Conservation (phyloP, 192 early-diverging fungal genomes). For the Coemansia sp. region DNA sequence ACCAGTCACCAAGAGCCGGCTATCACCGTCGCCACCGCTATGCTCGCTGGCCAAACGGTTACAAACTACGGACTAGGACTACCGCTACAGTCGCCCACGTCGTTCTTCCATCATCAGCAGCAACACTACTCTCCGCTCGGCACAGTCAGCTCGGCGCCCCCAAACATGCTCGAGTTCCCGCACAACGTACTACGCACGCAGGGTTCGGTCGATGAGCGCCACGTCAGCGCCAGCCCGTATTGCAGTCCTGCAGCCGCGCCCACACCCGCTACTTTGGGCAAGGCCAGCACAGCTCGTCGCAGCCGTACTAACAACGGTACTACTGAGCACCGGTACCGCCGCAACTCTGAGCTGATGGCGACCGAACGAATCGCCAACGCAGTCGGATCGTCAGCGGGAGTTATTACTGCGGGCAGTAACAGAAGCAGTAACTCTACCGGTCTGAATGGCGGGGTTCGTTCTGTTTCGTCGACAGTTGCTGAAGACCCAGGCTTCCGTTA, state of each 20-base stretch:
- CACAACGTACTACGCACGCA: slow-evolving; percentile 21
- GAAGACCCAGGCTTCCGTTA: slow-evolving; percentile 28
- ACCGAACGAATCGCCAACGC: slow-evolving; percentile 15
- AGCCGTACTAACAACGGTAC: slow-evolving; percentile 42
- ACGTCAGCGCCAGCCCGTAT: not conserved
- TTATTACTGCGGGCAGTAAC: slow-evolving; percentile 4
- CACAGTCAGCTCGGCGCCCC: slow-evolving; percentile 38
- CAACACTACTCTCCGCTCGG: slow-evolving; percentile 3
- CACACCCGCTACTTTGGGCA: not conserved
- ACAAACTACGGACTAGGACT: slow-evolving; percentile 4
- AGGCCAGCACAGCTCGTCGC: not conserved
- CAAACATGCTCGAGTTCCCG: slow-evolving; percentile 48
- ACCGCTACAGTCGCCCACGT: slow-evolving; percentile 6
- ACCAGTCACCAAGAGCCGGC: not conserved
- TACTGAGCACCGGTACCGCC: slow-evolving; percentile 57
- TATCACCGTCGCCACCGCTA: not conserved
- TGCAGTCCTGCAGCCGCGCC: not conserved
- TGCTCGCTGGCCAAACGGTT: not conserved
- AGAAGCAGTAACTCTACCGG: not conserved
- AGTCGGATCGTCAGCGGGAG: not conserved
- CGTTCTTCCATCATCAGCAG: slow-evolving; percentile 5
- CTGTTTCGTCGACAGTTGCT: slow-evolving; percentile 29
- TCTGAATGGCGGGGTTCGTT: slow-evolving; percentile 11
- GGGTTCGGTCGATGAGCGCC: not conserved
- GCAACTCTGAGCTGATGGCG: slow-evolving; percentile 48